Base-by-base conservation (phyloP, 495 filamentous ascomycete species). In the Evernia prunastri region DNA sequence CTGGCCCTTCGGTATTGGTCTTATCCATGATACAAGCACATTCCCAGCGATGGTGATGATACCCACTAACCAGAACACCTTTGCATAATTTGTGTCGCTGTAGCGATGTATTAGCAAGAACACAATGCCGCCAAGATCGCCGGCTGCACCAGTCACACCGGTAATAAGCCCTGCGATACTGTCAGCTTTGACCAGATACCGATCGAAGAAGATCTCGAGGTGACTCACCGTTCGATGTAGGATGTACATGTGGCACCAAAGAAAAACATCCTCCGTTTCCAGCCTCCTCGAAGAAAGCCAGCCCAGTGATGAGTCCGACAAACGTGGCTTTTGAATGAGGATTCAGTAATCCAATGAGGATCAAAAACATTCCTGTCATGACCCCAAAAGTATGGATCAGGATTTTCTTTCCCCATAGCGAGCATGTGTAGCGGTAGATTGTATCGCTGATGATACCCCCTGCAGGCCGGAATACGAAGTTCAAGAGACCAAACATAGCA, bases 401-500 rank as follows among this genome's bases (percentile, higher is more conserved):
- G 56, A 82, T 74, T 71, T 95, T 95, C 82, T 96, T 95, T 27
- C 78, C 80, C 84, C 88, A 89, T 25, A 91, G 75, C n/a, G 64
- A 72, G 4, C 81, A 79, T 0, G 82, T 86, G 33, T 68, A 71
- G 17, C 78, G 79, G 78, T 92, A 95, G 1, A 92, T 70, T 15
- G 87, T 31, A 66, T 96, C 91, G 3, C 83, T 81, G 15, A 90
- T 67, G 25, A 89, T 80, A 0, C 91, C 91, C 49, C 91, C 91
- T 0, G 83, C 69, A 0, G 91, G 91, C 2, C 91, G 82, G 59
- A 83, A 89, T 62, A 89, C 71, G 33, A 91, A 76, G 72, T 96
- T 96, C 42, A 96, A 77, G 58, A 96, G 85, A 10, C 91, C 91
- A 70, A 93, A 96, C 85, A 94, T 92, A 54, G 91, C 89, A 0